A percentile compares a stretch with the other conserved stretches of the same genome.
phyloP scores from a whole-genome alignment of 2,329 filamentous ascomycete genomes.

The Xylogone sp. region DNA sequence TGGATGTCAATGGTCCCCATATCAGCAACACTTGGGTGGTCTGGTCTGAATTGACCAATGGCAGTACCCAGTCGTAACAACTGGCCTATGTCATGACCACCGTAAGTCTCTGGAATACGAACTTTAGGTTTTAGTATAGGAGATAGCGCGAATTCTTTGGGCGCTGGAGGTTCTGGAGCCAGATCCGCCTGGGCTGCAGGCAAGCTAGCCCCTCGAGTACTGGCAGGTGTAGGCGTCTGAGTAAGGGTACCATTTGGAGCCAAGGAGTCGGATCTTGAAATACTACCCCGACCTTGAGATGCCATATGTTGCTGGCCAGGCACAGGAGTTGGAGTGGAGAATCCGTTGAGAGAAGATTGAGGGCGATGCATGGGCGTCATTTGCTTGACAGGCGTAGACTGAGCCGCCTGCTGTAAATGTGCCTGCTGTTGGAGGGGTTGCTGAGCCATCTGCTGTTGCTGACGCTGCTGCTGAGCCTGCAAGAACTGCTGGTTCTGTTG shows the following conservation, averaged over 20 bases:
- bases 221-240: slow-evolving; percentile 41
- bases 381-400: slow-evolving; percentile 44
- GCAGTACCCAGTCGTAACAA: slow-evolving; percentile 55
- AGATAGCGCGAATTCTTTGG: slow-evolving; percentile 18
- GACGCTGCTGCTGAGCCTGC: slow-evolving; percentile 49
- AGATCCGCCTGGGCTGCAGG: slow-evolving; percentile 21
- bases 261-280: slow-evolving; percentile 46
- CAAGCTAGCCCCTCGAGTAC: slow-evolving; percentile 18
- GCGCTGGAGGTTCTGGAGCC: slow-evolving; percentile 4
- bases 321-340: slow-evolving; percentile 41
- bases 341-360: slow-evolving; percentile 45
- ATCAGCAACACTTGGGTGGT: slow-evolving; percentile 70
- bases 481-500: slow-evolving; percentile 52
- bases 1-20: slow-evolving; percentile 87
- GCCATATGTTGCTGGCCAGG: slow-evolving; percentile 33
- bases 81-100: slow-evolving; percentile 67
- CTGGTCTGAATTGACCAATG: slow-evolving; percentile 66
- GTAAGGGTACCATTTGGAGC: slow-evolving; percentile 35
- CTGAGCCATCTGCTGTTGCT: slow-evolving; percentile 38
- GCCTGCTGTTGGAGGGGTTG: slow-evolving; percentile 35
- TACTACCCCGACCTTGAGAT: slow-evolving; percentile 45
- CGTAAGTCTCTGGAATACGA: slow-evolving; percentile 56
- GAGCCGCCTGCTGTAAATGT: slow-evolving; percentile 27
- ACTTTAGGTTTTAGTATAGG: slow-evolving; percentile 50
- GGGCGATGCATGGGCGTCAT: slow-evolving; percentile 37